Base-by-base conservation (phyloP, 805 yeast species). In the Candida bentonensis region DNA sequence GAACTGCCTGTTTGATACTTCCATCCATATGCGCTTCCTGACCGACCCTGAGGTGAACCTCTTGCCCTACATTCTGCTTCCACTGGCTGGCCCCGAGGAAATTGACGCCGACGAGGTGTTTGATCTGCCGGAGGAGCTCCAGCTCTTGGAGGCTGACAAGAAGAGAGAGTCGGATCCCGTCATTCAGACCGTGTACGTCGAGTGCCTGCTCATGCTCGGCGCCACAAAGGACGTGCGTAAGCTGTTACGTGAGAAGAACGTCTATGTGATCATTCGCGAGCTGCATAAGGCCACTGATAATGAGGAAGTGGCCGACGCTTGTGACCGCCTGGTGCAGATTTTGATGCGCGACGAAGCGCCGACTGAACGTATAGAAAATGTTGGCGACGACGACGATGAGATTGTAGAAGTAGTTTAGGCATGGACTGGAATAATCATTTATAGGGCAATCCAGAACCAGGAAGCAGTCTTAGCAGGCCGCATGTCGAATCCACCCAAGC, bases 281-380 rank as follows among this genome's bases (percentile, higher is more conserved):
- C 67, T 89, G 44, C 95, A 88, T 56, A 79, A 81, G 40, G 60
- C 59, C 23, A 48, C 59, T 13, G 56, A 59, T 7, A 57, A 72
- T 43, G 72, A 68, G 22, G 67, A 63, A 17, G 70, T 85, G 21
- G 68, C 68, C 39, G 94, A 82, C 39, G 63, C 82, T 39, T 80
- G 92, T 65, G 94, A 86, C 53, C 73, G 92, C 58, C 62, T 83
- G 34, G 98, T 88, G 21, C 89, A 89, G 59, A 74, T 86, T 78
- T 69, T 89, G 50, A 82, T 83, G 92, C 77, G 96, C 68, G 96
- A 89, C 56, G 96, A 88, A 56, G 53, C 46, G 3, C 62, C 61
- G n/a, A 42, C 43, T n/a, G 39, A 40, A 15, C 40, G 42, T 13
- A 42, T 41, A 3, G 39, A 26, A 20, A 41, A 45, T 21, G 43